phyloP scores from a whole-genome alignment of 495 filamentous ascomycete species.

The Entonaema liquescens region DNA sequence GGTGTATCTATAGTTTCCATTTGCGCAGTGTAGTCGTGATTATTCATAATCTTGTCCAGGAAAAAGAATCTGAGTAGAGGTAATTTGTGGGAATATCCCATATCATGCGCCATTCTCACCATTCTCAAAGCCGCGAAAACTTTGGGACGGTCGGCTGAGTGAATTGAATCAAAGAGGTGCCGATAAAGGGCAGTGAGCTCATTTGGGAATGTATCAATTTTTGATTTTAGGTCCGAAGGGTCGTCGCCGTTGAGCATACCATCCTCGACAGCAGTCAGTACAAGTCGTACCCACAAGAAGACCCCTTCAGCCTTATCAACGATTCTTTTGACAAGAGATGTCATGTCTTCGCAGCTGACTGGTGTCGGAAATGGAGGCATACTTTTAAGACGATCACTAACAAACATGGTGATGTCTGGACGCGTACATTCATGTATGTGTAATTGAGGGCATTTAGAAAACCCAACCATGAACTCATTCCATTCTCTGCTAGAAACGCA shows the following conservation, averaged over 20 bases:
- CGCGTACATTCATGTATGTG: constrained; percentile 27
- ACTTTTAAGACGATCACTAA: not conserved
- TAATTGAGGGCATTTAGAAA: constrained; percentile 31
- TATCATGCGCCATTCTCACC: not conserved
- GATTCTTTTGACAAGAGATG: not conserved
- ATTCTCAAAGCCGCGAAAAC: not conserved
- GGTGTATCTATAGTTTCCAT: not conserved
- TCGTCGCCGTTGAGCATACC: constrained; percentile 31
- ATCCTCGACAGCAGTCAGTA: constrained; percentile 24
- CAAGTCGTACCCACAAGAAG: constrained; percentile 46
- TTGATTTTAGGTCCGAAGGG: constrained; percentile 12
- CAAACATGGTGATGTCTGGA: constrained; percentile 12
- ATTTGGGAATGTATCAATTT: constrained; percentile 5
- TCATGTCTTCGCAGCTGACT: not conserved
- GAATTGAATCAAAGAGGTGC: not conserved
- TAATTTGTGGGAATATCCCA: not conserved
- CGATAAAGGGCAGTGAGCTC: not conserved
- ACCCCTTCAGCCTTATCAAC: constrained; percentile 42
- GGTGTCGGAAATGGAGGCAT: not conserved
- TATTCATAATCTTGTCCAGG: not conserved
- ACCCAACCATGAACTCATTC: constrained; percentile 48
- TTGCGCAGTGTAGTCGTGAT: not conserved
- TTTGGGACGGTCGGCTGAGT: not conserved
- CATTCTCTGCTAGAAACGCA: constrained; percentile 57
- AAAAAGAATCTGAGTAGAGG: not conserved